A percentile compares a stretch with the other conserved stretches of the same genome.
These are phyloP conservation scores for Secale cereale DNA, from an alignment of 176 grass and related monocot species.

Conservation along the genomic window DNA sequence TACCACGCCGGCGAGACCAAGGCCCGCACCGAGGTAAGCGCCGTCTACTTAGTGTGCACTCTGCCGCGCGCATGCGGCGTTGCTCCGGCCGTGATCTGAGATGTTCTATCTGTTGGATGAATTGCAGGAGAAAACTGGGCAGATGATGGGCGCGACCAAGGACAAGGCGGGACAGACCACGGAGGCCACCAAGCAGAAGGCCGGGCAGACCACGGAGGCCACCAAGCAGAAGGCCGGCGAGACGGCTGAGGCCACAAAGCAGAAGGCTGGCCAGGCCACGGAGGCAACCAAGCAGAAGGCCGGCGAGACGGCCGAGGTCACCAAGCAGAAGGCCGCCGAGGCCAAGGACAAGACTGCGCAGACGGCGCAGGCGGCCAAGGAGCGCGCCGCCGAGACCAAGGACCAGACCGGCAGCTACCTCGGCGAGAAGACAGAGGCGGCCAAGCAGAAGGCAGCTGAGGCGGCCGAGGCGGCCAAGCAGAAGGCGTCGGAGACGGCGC, in stretches of 20 bases:
- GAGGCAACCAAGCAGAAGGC: conserved; percentile 2
- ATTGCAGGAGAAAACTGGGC: conserved; percentile 30
- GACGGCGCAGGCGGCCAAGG: conserved; percentile 31
- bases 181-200: conserved; percentile 33
- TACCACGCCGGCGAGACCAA: conserved; percentile 68
- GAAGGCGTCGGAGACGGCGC: conserved; percentile 29
- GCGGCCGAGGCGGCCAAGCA: conserved; percentile 5
- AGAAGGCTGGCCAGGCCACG: not conserved
- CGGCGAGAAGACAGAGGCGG: conserved; percentile 20
- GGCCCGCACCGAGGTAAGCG: conserved; percentile 51
- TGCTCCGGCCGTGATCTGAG: not conserved
- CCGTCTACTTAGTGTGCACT: not conserved
- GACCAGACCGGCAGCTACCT: conserved; percentile 33
- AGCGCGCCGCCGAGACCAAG: not conserved
- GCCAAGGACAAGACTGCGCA: conserved; percentile 42
- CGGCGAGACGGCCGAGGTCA: conserved; percentile 10
- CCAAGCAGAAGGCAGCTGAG: conserved; percentile 41
- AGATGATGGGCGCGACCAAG: not conserved
- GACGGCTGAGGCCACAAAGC: conserved; percentile 14
- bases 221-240: conserved; percentile 47
- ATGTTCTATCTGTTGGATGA: not conserved
- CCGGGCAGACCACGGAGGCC: not conserved
- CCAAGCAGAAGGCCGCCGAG: conserved; percentile 49
- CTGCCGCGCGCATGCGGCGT: not conserved
- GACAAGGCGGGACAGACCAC: conserved; percentile 6